Evolutionary conservation across 495 filamentous ascomycete genomes (phyloP), one percentile per base, ranked within the genome.

Genomic region (Penicillium paxilli): DNA sequence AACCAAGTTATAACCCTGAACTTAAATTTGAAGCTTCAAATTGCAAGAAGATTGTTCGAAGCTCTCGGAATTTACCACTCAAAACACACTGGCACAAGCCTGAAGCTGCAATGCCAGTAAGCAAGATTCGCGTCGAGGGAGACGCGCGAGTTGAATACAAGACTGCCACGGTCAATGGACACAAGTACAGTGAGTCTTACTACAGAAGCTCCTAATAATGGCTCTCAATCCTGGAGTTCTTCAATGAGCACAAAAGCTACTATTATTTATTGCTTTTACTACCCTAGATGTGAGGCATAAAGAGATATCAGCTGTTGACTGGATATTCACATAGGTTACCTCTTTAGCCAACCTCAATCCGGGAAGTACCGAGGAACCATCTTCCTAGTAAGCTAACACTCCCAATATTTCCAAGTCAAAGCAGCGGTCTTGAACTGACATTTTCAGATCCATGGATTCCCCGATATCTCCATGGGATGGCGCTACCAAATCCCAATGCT

Each of bases 401-500:
- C n/a, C 3, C 33, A 21, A 11, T 17, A 19, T 33, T 21, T 16
- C 20, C 16, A n/a, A 9, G 12, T 22, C 45, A 47, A 51, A 60
- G 1, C n/a, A n/a, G n/a, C n/a, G 50, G 21, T n/a, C 22, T 38
- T 14, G 14, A 21, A 8, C 38, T 49, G 8, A 52, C 19, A 30
- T 42, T 24, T 40, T 33, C 53, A 84, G 81, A 73, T 87, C 52
- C 84, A 87, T 68, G 84, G 84, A 51, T 89, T 77, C 65, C 84
- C 88, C 2, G 88, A 92, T 67, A 58, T 88, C 22, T 82, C 81
- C 17, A 78, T 87, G 61, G 85, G 80, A 68, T 92, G 91, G 90
- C 83, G 91, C 48, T 84, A 87, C 70, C 88, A 95, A 67, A 91
- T 97, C 63, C 90, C 90, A 7, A 72, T 83, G 67, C 75, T 95